Evolutionary conservation across 2,329 filamentous ascomycete genomes (phyloP).

Genomic region (Seiridium cupressi): DNA sequence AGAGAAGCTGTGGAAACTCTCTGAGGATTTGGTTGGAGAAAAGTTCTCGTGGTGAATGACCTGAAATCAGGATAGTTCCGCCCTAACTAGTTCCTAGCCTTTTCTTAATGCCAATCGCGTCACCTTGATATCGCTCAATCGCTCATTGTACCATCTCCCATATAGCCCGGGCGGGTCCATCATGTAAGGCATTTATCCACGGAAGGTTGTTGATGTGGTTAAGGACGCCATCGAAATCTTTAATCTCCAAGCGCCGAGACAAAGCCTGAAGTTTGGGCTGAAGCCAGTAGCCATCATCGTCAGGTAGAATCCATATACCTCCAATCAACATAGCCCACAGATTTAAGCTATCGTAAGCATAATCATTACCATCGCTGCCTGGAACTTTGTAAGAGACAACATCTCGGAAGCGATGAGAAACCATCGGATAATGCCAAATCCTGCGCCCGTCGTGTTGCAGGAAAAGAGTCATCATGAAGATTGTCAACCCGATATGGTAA

Average conservation of each 20-base stretch:
- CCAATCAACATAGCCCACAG: conserved; percentile 1
- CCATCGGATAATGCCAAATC: background rate
- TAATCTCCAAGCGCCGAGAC: background rate
- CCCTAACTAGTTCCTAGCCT: background rate
- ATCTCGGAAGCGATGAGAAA: background rate
- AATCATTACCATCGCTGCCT: background rate
- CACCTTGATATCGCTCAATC: background rate
- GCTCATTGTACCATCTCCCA: background rate
- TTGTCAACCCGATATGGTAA: background rate
- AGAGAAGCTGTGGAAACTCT: conserved; percentile 34
- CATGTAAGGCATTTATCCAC: background rate
- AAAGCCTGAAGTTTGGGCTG: background rate
- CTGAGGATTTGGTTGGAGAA: conserved; percentile 32
- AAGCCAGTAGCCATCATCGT: background rate
- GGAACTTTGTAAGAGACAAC: background rate
- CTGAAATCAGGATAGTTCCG: background rate
- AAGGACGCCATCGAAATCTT: background rate
- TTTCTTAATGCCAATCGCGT: background rate
- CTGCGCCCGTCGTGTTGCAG: background rate
- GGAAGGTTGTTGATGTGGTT: background rate
- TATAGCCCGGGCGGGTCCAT: background rate
- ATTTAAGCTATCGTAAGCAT: background rate
- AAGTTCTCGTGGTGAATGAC: conserved; percentile 26
- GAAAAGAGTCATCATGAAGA: conserved; percentile 2
- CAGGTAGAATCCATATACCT: background rate